These are phyloP conservation scores for Plantago major DNA, from an alignment of 257 asterid species.

Conservation along the genomic window DNA sequence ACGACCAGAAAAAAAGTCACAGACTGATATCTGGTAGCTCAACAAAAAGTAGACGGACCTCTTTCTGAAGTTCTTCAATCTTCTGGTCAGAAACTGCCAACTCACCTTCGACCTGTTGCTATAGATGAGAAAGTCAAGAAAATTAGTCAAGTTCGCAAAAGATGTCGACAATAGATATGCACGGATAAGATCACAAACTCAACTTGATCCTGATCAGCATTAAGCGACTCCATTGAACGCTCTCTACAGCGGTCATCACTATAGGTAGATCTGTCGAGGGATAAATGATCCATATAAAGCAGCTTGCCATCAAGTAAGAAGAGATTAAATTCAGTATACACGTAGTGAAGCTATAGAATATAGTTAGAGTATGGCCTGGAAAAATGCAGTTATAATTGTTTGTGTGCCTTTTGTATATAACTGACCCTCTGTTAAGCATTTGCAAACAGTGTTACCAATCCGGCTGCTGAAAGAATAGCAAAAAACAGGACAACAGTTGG, in stretches of 20 bases:
- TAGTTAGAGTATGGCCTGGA: neutral
- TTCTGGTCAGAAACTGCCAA: slow-evolving; percentile 48
- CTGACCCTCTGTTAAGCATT: neutral
- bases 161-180: slow-evolving; percentile 1
- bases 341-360: slow-evolving; percentile 11
- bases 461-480: too few relatives aligned
- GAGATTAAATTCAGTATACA: slow-evolving; percentile 19
- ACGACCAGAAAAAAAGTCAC: slow-evolving; percentile 7
- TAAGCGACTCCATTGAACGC: slow-evolving; percentile 47
- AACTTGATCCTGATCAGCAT: slow-evolving; percentile 53
- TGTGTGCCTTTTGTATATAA: slow-evolving; percentile 1
- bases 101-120: slow-evolving; percentile 40
- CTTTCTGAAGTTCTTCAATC: slow-evolving; percentile 62
- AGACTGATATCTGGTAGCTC: neutral
- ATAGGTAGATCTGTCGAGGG: slow-evolving; percentile 44
- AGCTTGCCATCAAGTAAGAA: slow-evolving; percentile 6
- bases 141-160: slow-evolving; percentile 9
- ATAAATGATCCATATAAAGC: slow-evolving; percentile 19
- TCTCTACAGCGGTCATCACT: slow-evolving; percentile 47
- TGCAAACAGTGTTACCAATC: too few relatives aligned
- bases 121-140: slow-evolving; percentile 12
- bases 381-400: neutral
- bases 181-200: slow-evolving; percentile 20
- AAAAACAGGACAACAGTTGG: too few relatives aligned
- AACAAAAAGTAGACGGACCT: slow-evolving; percentile 37